Base-by-base conservation (phyloP, 1,284 basidiomycete genomes). In the Bothia castanella region DNA sequence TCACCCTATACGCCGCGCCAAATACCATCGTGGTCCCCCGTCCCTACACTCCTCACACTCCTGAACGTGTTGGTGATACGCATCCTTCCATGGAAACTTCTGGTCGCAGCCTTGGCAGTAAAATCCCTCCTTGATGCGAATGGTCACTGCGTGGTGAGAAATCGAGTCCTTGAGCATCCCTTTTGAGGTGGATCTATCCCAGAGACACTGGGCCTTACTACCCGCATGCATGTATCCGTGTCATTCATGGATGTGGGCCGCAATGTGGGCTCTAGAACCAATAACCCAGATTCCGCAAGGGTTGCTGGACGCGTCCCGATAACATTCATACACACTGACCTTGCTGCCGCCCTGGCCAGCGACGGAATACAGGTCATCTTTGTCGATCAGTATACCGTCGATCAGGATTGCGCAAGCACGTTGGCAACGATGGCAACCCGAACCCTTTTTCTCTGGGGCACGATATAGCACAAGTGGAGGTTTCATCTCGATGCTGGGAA, bases 271-370 rank as follows among this genome's bases (percentile, higher is more conserved):
- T 29, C 45, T 46, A 6, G 59, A 41, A 5, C 53, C 45, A 8
- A 49, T 7, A 8, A 59, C 42, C 56, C 59, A 61, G 47, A 57
- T 56, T 2, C 56, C 57, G 8, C 57, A 59, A 3, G 57, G 45
- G 21, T 20, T 35, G 11, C 6, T 41, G 19, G 37, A 36, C 23
- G 17, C 41, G 31, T 20, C 42, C 58, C 58, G 56, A 5, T 46
- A 46, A 25, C 59, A 61, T 36, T 59, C 42, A 11, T 59, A 39
- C 12, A 59, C 45, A 3, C 9, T 20, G 38, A 53, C 32, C 3
- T 9, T 27, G 14, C 14, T 12, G 12, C 9, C 6, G 2, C 31
- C 35, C 5, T 40, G 6, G 23, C 16, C 2, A 12, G 16, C 36
- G 19, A 29, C 10, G 12, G 17, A 32, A 27, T 3, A 23, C 12